Base-by-base conservation (phyloP, 1,139 yeast genomes). In the Sugiyamaella grinbergsii region DNA sequence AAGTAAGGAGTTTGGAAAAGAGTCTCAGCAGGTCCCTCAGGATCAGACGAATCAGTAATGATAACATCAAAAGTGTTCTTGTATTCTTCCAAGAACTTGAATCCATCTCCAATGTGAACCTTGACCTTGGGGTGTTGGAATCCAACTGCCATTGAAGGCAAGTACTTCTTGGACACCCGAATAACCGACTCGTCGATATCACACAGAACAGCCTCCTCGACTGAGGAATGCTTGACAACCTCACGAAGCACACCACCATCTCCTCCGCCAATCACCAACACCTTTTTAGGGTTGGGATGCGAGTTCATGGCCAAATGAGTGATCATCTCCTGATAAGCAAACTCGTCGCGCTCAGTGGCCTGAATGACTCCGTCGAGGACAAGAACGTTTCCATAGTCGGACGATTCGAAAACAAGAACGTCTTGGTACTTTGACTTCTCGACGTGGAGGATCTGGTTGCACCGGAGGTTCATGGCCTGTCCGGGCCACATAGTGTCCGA, bases 221-320 rank as follows among this genome's bases (percentile, higher is more conserved):
- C 85, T 54, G 80, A 71, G 50, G 80, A 81, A 71, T 90, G 96
- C 74, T 90, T 90, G 64, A 90, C 86, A 66, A 89, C 81, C 72
- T 90, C 97, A 71, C 97, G 80, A 65, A 90, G 77, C 52, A 90
- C 96, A 69, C 97, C 97, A 62, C 97, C 97, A 66, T 90, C 97
- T 62, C 97, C 97, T 59, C 97, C 97, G 53, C 97, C 97, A 67
- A 90, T 84, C 53, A 90, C 95, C 57, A 90, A 76, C 28, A 93
- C 96, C 66, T 78, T 82, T 76, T 85, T 86, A 49, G 97, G 97
- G 73, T 84, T 79, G 54, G 95, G 90, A 73, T 90, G 97, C 41
- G 94, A 81, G 79, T 85, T 86, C 72, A 90, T 66, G 11, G 95
- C 95, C 65, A 90, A 76, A 71, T 90, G 96, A 38, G 96, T 74